These are phyloP conservation scores for Eimeria brunetti DNA, from an alignment of 169 alveolate species.

Conservation along the genomic window DNA sequence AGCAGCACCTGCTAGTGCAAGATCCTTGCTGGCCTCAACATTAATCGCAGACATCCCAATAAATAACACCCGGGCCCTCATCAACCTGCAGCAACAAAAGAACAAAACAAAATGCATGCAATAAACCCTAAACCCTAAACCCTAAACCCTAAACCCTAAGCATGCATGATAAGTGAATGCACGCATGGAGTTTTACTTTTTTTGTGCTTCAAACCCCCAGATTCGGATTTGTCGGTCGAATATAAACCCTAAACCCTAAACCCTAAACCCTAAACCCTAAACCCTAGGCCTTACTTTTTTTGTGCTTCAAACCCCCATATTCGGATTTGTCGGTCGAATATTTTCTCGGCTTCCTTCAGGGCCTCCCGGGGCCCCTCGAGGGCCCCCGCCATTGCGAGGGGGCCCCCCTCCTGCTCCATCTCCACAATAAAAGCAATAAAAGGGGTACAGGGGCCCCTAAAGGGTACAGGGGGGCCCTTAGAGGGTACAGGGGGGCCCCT, in stretches of 20 bases:
- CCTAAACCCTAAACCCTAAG: neutral
- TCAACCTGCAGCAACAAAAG: conserved; percentile 65
- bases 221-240: conserved; percentile 85
- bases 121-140: conserved; percentile 1
- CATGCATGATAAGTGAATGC: neutral
- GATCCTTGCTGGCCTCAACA: conserved; percentile 80
- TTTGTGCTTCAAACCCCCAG: conserved; percentile 85
- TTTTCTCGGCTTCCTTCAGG: neutral
- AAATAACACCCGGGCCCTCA: conserved; percentile 71
- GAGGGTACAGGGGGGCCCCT: too few relatives aligned
- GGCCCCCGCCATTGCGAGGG: neutral
- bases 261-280: neutral
- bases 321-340: conserved; percentile 84
- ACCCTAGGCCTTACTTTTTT: conserved; percentile 70
- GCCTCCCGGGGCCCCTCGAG: neutral
- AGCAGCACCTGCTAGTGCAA: conserved; percentile 82
- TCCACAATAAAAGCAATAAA: neutral
- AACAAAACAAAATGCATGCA: too few relatives aligned
- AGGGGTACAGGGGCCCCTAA: neutral
- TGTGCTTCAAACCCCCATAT: conserved; percentile 85
- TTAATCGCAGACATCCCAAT: conserved; percentile 81
- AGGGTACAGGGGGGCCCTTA: too few relatives aligned
- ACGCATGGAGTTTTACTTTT: conserved; percentile 62
- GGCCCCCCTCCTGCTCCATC: neutral
- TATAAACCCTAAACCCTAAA: neutral